These are phyloP conservation scores for Globisporangium perplexum DNA, from an alignment of 352 stramenopile species.

Conservation along the genomic window DNA sequence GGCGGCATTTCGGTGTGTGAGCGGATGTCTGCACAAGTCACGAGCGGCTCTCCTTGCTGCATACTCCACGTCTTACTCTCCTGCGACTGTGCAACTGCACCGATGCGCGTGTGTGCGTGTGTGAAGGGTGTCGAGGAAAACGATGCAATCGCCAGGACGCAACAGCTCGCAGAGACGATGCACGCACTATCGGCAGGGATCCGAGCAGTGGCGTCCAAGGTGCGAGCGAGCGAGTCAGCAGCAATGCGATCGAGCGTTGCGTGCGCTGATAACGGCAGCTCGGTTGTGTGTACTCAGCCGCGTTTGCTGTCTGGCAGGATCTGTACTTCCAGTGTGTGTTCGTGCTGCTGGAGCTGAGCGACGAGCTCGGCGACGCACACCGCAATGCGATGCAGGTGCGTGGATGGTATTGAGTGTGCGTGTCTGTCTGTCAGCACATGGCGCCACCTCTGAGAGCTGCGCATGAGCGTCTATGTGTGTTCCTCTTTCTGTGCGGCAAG, in stretches of 20 bases:
- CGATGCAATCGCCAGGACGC: constrained; percentile 24
- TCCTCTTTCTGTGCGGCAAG: neutral
- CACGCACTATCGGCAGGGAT: constrained; percentile 26
- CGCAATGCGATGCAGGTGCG: constrained; percentile 31
- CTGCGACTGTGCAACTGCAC: neutral
- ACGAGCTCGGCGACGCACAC: constrained; percentile 29
- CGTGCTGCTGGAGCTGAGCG: constrained; percentile 32
- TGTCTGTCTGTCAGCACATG: neutral
- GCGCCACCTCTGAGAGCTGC: too few species aligned
- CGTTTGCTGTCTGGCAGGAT: neutral
- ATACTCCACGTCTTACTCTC: neutral
- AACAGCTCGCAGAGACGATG: constrained; percentile 29
- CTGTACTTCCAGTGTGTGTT: constrained; percentile 75
- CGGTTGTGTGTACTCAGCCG: too few species aligned
- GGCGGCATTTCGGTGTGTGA: constrained; percentile 32
- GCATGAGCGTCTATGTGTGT: neutral
- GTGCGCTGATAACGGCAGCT: neutral
- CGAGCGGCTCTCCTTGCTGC: neutral
- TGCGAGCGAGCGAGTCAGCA: constrained; percentile 1
- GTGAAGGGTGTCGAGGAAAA: constrained; percentile 19
- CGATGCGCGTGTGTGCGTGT: too few species aligned
- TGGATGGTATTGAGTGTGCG: neutral
- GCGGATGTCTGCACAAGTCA: neutral
- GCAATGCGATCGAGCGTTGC: too few species aligned
- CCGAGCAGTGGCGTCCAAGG: constrained; percentile 45